Percentiles rank a stretch among this genome's conserved stretches.
Evolutionary conservation across 768 basidiomycete genomes (phyloP).

Genomic region (Termitomyces sp.): DNA sequence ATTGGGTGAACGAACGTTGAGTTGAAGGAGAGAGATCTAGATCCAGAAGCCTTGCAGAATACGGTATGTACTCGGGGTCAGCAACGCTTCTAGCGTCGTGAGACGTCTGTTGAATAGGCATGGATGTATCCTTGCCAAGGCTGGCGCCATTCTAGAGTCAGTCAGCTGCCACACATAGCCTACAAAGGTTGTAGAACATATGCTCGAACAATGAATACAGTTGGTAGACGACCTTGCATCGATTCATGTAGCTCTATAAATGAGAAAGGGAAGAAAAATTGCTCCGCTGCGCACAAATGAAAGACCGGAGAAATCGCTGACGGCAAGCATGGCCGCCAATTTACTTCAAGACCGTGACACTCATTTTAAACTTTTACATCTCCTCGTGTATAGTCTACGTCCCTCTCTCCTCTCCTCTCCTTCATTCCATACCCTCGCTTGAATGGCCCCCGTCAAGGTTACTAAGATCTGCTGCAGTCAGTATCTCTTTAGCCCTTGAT

Average conservation of each 20-base stretch:
- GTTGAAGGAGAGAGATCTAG: neutral
- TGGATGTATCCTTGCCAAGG: neutral
- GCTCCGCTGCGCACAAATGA: neutral
- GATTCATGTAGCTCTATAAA: neutral
- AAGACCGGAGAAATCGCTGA: no score
- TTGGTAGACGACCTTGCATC: neutral
- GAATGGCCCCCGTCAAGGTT: constrained; percentile 57
- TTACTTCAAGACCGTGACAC: no score
- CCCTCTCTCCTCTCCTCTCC: neutral
- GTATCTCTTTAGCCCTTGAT: constrained; percentile 25
- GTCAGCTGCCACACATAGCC: no score
- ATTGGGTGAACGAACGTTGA: neutral
- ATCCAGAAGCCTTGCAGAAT: neutral
- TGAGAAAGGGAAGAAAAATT: neutral
- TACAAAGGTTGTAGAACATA: no score
- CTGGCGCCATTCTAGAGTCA: neutral
- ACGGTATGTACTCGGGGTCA: neutral
- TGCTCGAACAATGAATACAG: neutral
- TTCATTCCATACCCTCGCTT: constrained; percentile 2
- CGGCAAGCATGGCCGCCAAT: neutral
- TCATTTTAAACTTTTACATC: neutral
- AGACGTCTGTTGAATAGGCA: neutral
- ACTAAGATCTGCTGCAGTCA: constrained; percentile 86
- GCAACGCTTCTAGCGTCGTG: neutral
- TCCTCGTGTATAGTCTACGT: neutral